Percentiles rank a stretch among this genome's conserved stretches.
Evolutionary conservation across 352 stramenopile genomes (phyloP).

Genomic region (Phytophthora pinifolia): DNA sequence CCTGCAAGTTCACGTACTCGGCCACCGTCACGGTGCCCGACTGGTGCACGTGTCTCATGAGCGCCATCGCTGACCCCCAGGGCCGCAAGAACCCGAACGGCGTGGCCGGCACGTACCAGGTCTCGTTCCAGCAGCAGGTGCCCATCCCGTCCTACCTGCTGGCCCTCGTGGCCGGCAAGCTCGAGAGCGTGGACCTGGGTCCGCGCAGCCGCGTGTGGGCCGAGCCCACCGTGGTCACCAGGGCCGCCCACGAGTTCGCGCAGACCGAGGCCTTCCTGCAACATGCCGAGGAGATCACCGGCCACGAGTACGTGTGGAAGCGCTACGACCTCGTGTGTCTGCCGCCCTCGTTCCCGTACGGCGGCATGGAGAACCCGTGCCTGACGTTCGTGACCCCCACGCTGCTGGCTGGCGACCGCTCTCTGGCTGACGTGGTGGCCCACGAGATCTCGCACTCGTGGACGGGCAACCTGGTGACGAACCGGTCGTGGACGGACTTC

Average conservation of each 20-base stretch:
- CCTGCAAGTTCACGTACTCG: conserved; percentile 95
- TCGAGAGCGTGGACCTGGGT: conserved; percentile 90
- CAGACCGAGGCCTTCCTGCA: conserved; percentile 94
- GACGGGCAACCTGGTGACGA: conserved; percentile 98
- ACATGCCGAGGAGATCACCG: conserved; percentile 92
- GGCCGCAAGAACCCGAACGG: conserved; percentile 30
- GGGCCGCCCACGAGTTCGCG: conserved; percentile 93
- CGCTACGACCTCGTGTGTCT: conserved; percentile 98
- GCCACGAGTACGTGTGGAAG: conserved; percentile 93
- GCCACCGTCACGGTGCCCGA: conserved; percentile 87
- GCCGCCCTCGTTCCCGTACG: conserved; percentile 93
- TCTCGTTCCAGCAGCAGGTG: conserved; percentile 89
- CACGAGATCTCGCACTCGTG: conserved; percentile 97
- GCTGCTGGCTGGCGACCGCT: conserved; percentile 93
- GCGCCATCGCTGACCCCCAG: conserved; percentile 51
- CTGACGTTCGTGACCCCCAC: conserved; percentile 98
- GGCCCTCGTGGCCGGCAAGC: conserved; percentile 90
- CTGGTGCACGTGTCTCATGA: conserved; percentile 95
- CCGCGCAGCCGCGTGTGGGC: conserved; percentile 91
- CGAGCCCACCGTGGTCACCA: conserved; percentile 93
- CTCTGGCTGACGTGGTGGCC: conserved; percentile 95
- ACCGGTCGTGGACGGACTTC: conserved; percentile 95
- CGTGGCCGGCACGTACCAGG: conserved; percentile 37
- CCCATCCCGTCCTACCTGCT: conserved; percentile 96
- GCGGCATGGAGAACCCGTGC: conserved; percentile 81